A percentile compares a stretch with the other conserved stretches of the same genome.
Evolutionary conservation across 169 alveolate species (phyloP).

Genomic region (Plasmodium blacklocki): DNA sequence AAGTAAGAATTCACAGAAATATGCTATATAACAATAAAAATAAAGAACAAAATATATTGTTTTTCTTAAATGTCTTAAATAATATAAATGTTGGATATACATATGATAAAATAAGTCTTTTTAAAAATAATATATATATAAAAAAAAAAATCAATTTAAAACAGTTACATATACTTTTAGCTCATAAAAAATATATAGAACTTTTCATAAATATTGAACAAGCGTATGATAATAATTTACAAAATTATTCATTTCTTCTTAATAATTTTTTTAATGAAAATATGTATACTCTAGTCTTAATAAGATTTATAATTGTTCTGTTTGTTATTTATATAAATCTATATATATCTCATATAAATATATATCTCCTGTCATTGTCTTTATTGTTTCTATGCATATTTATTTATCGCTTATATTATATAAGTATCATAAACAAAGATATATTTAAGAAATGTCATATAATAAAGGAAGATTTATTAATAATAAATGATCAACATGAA

Average conservation of each 20-base stretch:
- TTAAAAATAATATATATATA: conserved; percentile 35
- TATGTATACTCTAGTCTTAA: conserved; percentile 2
- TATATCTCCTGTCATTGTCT: conserved; percentile 16
- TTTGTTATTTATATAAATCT: conserved; percentile 11
- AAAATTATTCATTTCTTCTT: conserved; percentile 17
- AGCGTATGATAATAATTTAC: conserved; percentile 3
- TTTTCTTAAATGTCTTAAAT: conserved; percentile 9
- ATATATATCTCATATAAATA: conserved; percentile 1
- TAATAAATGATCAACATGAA: neutral
- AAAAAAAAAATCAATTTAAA: conserved; percentile 36
- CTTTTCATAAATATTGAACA: conserved; percentile 33
- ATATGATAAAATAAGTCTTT: conserved; percentile 43
- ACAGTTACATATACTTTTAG: conserved; percentile 18
- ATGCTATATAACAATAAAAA: conserved; percentile 12
- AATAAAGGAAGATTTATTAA: no score
- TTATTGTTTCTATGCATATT: conserved; percentile 31
- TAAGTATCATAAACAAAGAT: no score
- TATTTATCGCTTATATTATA: conserved; percentile 18
- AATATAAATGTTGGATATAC: conserved; percentile 39
- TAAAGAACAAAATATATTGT: neutral
- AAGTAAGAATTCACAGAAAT: conserved; percentile 9
- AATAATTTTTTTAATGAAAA: conserved; percentile 16
- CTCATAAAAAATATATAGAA: conserved; percentile 19
- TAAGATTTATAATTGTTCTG: conserved; percentile 27
- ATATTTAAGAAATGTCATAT: no score